These are phyloP conservation scores for Globisporangium mamillatum DNA, from an alignment of 352 stramenopile species.

Conservation along the genomic window DNA sequence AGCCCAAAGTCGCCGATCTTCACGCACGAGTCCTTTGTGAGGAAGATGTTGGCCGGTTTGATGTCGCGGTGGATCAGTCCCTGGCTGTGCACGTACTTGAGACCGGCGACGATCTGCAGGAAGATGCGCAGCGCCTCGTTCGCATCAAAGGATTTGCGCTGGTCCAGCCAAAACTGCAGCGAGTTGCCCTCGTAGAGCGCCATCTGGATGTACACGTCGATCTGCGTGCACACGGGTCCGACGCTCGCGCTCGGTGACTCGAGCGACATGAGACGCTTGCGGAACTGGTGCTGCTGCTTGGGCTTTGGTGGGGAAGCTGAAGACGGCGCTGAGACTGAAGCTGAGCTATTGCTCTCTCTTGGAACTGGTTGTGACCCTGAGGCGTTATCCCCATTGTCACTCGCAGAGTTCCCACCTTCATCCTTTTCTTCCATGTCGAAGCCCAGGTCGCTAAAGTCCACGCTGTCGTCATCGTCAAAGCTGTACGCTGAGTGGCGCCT, in stretches of 20 bases:
- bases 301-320: not conserved
- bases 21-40: slow-evolving; percentile 66
- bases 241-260: slow-evolving; percentile 18
- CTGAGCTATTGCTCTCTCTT: not conserved
- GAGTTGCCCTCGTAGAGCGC: slow-evolving; percentile 92
- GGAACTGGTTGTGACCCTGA: not conserved
- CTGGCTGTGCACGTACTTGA: slow-evolving; percentile 77
- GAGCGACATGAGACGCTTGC: slow-evolving; percentile 17
- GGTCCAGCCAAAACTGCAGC: slow-evolving; percentile 71
- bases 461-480: slow-evolving; percentile 25
- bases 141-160: slow-evolving; percentile 37
- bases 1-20: slow-evolving; percentile 86
- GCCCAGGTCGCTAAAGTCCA: slow-evolving; percentile 49
- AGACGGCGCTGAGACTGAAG: not conserved
- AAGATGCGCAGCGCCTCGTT: slow-evolving; percentile 70
- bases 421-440: slow-evolving; percentile 47
- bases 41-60: slow-evolving; percentile 81
- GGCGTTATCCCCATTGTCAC: not conserved
- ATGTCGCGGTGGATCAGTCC: slow-evolving; percentile 78
- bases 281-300: not conserved
- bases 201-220: slow-evolving; percentile 93
- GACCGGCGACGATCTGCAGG: slow-evolving; percentile 61
- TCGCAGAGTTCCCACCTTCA: not conserved
- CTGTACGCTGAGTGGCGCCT: not conserved
- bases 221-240: slow-evolving; percentile 57